Conservation (phyloP, 2,329 filamentous ascomycete species). For the Hawksworthiomyces lignivorus region DNA sequence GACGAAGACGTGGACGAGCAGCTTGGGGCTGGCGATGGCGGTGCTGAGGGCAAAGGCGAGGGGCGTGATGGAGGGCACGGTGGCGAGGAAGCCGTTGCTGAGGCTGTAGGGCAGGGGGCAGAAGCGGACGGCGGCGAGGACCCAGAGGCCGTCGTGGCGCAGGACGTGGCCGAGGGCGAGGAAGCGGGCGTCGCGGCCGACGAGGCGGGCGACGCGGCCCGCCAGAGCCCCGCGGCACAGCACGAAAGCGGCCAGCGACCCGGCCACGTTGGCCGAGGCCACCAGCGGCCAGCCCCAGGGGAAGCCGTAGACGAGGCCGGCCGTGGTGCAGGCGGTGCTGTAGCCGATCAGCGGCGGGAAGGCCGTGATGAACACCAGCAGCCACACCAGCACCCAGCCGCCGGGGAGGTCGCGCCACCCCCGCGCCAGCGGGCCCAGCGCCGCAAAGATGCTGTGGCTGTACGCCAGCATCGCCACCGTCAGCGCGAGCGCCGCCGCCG, state of each 20-base stretch:
- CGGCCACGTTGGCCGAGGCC: conserved; percentile 67
- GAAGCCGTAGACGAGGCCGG: conserved; percentile 50
- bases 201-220: conserved; percentile 68
- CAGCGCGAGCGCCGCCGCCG: conserved; percentile 44
- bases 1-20: conserved; percentile 89
- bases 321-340: conserved; percentile 57
- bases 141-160: conserved; percentile 80
- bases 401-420: conserved; percentile 66
- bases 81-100: conserved; percentile 89
- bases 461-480: conserved; percentile 66
- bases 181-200: conserved; percentile 79
- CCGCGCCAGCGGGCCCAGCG: conserved; percentile 63
- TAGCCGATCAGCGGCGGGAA: conserved; percentile 88
- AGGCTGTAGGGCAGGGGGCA: conserved; percentile 90
- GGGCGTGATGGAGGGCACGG: conserved; percentile 80
- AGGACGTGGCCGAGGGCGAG: conserved; percentile 81
- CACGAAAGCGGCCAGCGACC: conserved; percentile 72
- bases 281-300: conserved; percentile 72
- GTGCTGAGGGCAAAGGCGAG: conserved; percentile 74
- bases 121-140: conserved; percentile 84
- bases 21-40: conserved; percentile 71
- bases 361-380: conserved; percentile 64
- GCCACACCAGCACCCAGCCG: conserved; percentile 71
- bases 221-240: conserved; percentile 73
- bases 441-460: conserved; percentile 71